Evolutionary conservation across 169 alveolate species (phyloP).

Genomic region (Condylostoma magnum): DNA sequence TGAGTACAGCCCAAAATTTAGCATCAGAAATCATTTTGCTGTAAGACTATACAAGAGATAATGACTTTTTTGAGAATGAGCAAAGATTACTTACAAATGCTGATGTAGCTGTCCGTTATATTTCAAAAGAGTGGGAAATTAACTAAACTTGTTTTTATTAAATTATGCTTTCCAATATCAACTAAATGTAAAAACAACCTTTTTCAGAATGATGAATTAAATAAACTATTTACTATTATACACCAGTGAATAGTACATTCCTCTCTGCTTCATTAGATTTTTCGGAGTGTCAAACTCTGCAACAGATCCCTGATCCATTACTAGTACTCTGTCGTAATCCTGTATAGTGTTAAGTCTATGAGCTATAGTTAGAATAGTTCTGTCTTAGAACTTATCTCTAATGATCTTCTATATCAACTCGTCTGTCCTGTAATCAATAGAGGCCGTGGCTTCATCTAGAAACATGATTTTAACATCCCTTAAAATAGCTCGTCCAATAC

Average conservation of each 20-base stretch:
- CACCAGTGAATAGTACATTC: constrained; percentile 15
- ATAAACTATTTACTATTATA: background rate
- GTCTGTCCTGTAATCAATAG: constrained; percentile 84
- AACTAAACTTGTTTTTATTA: too few relatives aligned
- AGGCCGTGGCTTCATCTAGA: constrained; percentile 89
- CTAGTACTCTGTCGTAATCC: constrained; percentile 82
- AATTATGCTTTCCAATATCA: too few relatives aligned
- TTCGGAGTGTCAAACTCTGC: constrained; percentile 79
- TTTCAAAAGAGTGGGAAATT: too few relatives aligned
- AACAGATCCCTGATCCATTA: constrained; percentile 77
- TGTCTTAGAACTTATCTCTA: constrained; percentile 57
- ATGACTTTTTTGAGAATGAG: background rate
- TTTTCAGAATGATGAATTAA: too few relatives aligned
- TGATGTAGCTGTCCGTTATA: background rate
- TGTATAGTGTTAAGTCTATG: constrained; percentile 88
- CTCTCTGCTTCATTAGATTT: constrained; percentile 34
- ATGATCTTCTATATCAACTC: constrained; percentile 68
- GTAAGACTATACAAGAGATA: background rate
- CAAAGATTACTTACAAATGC: background rate
- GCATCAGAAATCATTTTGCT: background rate
- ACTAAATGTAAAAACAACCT: too few relatives aligned
- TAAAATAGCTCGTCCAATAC: constrained; percentile 68
- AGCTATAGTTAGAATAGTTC: constrained; percentile 90
- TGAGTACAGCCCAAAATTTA: background rate
- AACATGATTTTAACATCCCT: constrained; percentile 50